Evolutionary conservation across 768 basidiomycete species (phyloP).

Genomic region (Tephrocybe sp.): DNA sequence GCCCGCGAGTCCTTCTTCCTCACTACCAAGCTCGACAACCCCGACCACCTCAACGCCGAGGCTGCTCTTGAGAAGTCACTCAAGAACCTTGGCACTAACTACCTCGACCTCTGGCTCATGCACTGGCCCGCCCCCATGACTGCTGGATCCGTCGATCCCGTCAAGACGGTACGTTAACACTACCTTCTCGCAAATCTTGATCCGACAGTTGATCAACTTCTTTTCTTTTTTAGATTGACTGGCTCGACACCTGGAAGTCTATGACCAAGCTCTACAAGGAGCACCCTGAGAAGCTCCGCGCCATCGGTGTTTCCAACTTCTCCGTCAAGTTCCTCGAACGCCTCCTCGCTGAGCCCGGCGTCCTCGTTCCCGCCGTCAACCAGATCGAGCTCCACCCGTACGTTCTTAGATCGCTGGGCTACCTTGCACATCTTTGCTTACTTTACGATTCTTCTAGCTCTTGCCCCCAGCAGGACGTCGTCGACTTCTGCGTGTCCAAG

Average conservation of each 20-base stretch:
- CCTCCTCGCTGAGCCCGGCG: conserved; percentile 53
- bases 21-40: conserved; percentile 71
- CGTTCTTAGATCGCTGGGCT: conserved; percentile 21
- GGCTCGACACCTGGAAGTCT: conserved; percentile 77
- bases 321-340: conserved; percentile 62
- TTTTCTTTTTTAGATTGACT: conserved; percentile 37
- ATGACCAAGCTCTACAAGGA: conserved; percentile 70
- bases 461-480: conserved; percentile 65
- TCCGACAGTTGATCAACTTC: neutral
- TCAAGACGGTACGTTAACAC: conserved; percentile 38
- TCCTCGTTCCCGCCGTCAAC: conserved; percentile 73
- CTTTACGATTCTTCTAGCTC: conserved; percentile 32
- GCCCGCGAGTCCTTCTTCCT: conserved; percentile 75
- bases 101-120: conserved; percentile 83
- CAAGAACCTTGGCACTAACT: conserved; percentile 64
- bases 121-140: conserved; percentile 85
- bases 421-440: neutral
- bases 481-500: conserved; percentile 57
- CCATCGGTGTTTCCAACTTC: conserved; percentile 81
- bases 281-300: conserved; percentile 71
- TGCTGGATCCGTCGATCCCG: conserved; percentile 44
- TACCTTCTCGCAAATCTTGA: neutral
- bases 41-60: conserved; percentile 56
- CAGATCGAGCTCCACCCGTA: conserved; percentile 79
- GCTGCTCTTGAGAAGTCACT: conserved; percentile 73